These are phyloP conservation scores for Plenodomus lindquistii DNA, from an alignment of 2,329 filamentous ascomycete species.

Conservation along the genomic window DNA sequence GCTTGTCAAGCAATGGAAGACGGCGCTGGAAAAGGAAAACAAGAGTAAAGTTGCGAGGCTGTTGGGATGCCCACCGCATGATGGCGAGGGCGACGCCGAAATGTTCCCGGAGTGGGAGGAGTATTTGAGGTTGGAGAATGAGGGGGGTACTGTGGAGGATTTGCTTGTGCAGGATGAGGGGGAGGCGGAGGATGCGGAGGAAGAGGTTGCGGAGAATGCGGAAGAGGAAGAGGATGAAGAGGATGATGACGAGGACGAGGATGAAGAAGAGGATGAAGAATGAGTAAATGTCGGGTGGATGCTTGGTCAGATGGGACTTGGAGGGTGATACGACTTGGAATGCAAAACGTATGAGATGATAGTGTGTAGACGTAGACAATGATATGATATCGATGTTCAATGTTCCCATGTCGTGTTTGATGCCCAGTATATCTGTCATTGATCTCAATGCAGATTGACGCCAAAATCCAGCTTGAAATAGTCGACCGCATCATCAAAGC, in stretches of 20 bases:
- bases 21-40: slow-evolving; percentile 77
- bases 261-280: slow-evolving; percentile 18
- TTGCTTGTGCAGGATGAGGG: slow-evolving; percentile 34
- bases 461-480: no score
- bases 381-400: background rate
- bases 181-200: slow-evolving; percentile 38
- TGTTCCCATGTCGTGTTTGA: no score
- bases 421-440: no score
- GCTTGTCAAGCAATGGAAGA: slow-evolving; percentile 80
- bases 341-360: no score
- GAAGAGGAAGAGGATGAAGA: slow-evolving; percentile 36
- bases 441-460: no score
- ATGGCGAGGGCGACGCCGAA: slow-evolving; percentile 68
- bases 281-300: background rate
- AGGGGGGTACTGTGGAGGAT: slow-evolving; percentile 59
- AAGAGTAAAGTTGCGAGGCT: slow-evolving; percentile 84
- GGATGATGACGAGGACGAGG: slow-evolving; percentile 27
- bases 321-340: background rate
- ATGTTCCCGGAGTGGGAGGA: slow-evolving; percentile 97
- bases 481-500: no score
- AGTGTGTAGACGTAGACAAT: background rate
- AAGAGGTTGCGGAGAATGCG: slow-evolving; percentile 35
- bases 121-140: slow-evolving; percentile 78
- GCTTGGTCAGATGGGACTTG: no score
- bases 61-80: slow-evolving; percentile 74